Base-by-base conservation (phyloP, 192 early-diverging fungal species). In the Coemansia brasiliensis region DNA sequence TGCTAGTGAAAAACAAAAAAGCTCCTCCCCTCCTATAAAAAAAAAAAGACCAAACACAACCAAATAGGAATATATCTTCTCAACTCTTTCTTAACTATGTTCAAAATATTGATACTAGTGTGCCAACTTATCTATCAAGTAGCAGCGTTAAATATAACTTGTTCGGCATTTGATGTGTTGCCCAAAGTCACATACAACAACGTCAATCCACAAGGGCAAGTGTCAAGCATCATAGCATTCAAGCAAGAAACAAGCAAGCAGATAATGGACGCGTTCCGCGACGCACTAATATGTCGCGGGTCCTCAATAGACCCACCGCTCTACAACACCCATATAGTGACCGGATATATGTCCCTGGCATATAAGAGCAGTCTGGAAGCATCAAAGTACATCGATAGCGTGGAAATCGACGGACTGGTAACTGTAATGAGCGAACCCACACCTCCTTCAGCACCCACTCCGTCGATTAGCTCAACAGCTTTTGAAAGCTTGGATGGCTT, bases 201-300 rank as follows among this genome's bases (percentile, higher is more conserved):
- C 43, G 61, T 59, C 16, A 48, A 52, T 20, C 57, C 72, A 15
- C 72, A 75, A 32, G 51, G 55, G 2, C 57, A 58, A n/a, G 38
- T 25, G 8, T 43, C 32, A 1, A 21, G 68, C 2, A 49, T 65
- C 39, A 61, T 75, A 16, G 44, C 61, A 6, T 75, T 75, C 40
- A 37, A 57, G 11, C 22, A 52, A 15, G 43, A 49, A 10, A 69
- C 66, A 0, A 27, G 55, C 10, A 16, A 17, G 3, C 65, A 68
- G 39, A 39, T 59, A 21, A 15, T 75, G 27, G 72, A 63, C 40
- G 62, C 72, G 20, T 75, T 51, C 54, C 62, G 66, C 43, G 66
- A 69, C 18, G 72, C 72, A 6, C 66, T 75, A 15, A 39, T 32
- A 27, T 75, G 72, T 55, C 72, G 72, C 16, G 72, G 72, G 5